These are phyloP conservation scores for Curvularia spicifera DNA, from an alignment of 2,329 filamentous ascomycete species.

Conservation along the genomic window DNA sequence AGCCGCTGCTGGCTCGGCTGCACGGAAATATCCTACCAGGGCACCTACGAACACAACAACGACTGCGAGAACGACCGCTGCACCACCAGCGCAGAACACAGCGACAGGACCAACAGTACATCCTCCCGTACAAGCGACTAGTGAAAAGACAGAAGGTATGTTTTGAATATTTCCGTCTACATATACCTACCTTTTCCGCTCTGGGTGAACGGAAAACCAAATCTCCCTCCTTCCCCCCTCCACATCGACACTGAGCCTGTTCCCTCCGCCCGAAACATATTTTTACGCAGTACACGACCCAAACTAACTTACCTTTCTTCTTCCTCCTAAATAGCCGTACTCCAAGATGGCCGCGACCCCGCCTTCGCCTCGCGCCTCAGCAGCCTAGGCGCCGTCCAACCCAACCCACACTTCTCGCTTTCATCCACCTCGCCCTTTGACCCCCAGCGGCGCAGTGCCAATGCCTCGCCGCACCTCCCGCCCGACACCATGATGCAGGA, in stretches of 20 bases:
- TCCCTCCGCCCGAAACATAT: neutral
- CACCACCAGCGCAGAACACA: slow-evolving; percentile 34
- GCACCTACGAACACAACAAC: slow-evolving; percentile 48
- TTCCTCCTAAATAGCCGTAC: slow-evolving; percentile 54
- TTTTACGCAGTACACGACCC: neutral
- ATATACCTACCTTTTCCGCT: neutral
- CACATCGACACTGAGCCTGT: neutral
- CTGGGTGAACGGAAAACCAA: no score
- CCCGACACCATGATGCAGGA: slow-evolving; percentile 42
- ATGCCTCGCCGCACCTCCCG: slow-evolving; percentile 30
- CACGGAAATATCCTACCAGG: slow-evolving; percentile 63
- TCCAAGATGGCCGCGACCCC: slow-evolving; percentile 66
- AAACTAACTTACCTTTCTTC: neutral
- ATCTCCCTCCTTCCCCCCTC: neutral
- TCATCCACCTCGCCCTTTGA: slow-evolving; percentile 58
- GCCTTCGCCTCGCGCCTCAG: slow-evolving; percentile 82
- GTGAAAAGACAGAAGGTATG: slow-evolving; percentile 50
- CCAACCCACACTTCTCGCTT: slow-evolving; percentile 62
- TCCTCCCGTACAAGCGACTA: slow-evolving; percentile 49
- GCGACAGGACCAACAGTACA: slow-evolving; percentile 51
- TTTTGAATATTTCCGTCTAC: no score
- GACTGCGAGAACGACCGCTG: slow-evolving; percentile 33
- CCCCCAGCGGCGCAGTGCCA: slow-evolving; percentile 30
- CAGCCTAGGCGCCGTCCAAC: slow-evolving; percentile 64
- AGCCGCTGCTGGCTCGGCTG: slow-evolving; percentile 57